These are phyloP conservation scores for Saturnispora saitoi DNA, from an alignment of 805 yeast species.

Conservation along the genomic window DNA sequence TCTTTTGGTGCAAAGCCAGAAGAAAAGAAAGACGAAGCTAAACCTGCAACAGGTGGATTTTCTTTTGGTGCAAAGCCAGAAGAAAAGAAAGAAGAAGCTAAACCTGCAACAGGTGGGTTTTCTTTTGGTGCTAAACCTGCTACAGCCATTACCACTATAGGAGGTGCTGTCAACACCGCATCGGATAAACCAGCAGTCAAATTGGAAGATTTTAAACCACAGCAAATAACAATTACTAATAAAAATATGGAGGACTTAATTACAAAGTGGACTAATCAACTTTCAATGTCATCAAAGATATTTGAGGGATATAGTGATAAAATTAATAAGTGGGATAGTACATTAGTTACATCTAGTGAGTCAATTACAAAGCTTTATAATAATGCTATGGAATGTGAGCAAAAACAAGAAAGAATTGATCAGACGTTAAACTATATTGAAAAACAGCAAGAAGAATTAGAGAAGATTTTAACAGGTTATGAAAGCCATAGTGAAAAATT, in stretches of 20 bases:
- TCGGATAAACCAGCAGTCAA: constrained; percentile 23
- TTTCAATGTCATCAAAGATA: constrained; percentile 61
- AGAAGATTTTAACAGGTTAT: constrained; percentile 68
- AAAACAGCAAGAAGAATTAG: constrained; percentile 88
- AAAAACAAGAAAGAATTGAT: constrained; percentile 75
- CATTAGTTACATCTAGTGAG: constrained; percentile 76
- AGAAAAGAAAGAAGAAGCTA: constrained; percentile 8
- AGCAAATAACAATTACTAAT: constrained; percentile 73
- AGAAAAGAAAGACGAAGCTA: constrained; percentile 7
- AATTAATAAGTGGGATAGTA: constrained; percentile 79
- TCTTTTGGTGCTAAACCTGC: constrained; percentile 17
- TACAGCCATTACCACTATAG: too few relatives aligned
- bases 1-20: constrained; percentile 10
- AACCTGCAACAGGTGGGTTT: constrained; percentile 12
- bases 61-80: constrained; percentile 12
- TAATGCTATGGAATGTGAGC: constrained; percentile 76
- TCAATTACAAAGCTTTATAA: constrained; percentile 70
- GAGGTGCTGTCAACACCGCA: constrained; percentile 3
- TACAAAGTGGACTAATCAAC: constrained; percentile 85
- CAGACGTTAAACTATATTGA: constrained; percentile 80
- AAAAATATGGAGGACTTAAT: constrained; percentile 89
- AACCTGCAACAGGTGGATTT: constrained; percentile 13
- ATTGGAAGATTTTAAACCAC: constrained; percentile 51
- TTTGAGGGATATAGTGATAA: constrained; percentile 69
- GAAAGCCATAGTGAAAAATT: constrained; percentile 62